Conservation (phyloP, 1,284 basidiomycete genomes). For the Cryptococcus sp. region DNA sequence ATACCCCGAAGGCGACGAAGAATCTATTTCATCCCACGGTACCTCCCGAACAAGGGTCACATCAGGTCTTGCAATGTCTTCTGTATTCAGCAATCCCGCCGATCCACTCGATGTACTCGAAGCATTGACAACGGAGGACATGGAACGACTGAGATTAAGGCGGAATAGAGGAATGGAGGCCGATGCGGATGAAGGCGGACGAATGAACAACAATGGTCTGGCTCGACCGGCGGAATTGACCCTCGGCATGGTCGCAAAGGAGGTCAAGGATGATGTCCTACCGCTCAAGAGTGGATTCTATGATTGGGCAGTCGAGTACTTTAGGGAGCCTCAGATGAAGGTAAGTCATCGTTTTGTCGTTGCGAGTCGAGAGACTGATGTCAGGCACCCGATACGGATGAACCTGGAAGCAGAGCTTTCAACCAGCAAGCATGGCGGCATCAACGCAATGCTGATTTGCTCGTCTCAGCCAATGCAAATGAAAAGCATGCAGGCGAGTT, state of each 20-base stretch:
- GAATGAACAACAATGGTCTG: conserved; percentile 40
- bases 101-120: conserved; percentile 72
- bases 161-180: conserved; percentile 51
- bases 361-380: neutral
- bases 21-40: neutral
- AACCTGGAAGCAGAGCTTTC: conserved; percentile 88
- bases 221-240: conserved; percentile 40
- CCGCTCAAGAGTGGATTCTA: conserved; percentile 90
- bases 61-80: conserved; percentile 9
- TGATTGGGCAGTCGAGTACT: conserved; percentile 96
- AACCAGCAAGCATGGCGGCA: conserved; percentile 96
- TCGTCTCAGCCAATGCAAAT: conserved; percentile 58
- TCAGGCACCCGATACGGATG: conserved; percentile 88
- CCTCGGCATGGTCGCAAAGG: conserved; percentile 48
- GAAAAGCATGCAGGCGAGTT: conserved; percentile 65
- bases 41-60: conserved; percentile 6
- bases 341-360: conserved; percentile 51
- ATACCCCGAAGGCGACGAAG: conserved; percentile 13
- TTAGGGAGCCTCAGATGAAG: conserved; percentile 97
- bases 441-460: conserved; percentile 78
- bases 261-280: conserved; percentile 55
- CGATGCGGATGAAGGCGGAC: conserved; percentile 38
- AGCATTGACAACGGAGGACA: conserved; percentile 82
- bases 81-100: conserved; percentile 15
- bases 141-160: conserved; percentile 73